phyloP scores from a whole-genome alignment of 1,139 yeast species.

The Taiozyma sp. region DNA sequence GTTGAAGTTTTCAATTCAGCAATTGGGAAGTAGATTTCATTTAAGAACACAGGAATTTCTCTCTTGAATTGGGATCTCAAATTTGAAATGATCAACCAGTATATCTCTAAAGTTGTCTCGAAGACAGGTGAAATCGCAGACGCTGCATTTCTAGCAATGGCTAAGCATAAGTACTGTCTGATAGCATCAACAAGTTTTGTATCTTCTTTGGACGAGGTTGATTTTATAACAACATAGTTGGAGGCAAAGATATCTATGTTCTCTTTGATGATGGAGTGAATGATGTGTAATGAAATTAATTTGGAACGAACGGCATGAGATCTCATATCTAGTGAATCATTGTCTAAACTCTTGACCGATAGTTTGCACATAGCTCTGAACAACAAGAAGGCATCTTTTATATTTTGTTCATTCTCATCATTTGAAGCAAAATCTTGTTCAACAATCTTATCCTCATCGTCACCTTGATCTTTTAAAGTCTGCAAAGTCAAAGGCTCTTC shows the following conservation, averaged over 20 bases:
- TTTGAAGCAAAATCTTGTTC: constrained; percentile 39
- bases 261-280: constrained; percentile 80
- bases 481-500: constrained; percentile 48
- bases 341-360: constrained; percentile 76
- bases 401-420: constrained; percentile 60
- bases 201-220: constrained; percentile 52
- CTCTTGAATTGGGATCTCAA: constrained; percentile 83
- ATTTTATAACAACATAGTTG: constrained; percentile 53
- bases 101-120: constrained; percentile 87
- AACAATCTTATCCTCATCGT: constrained; percentile 51
- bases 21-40: constrained; percentile 91
- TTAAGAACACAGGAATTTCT: constrained; percentile 91
- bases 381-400: constrained; percentile 88
- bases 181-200: constrained; percentile 74
- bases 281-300: constrained; percentile 78
- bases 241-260: constrained; percentile 82
- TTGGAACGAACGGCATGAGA: constrained; percentile 93
- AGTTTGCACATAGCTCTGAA: constrained; percentile 94
- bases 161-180: constrained; percentile 77
- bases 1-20: constrained; percentile 91
- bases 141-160: constrained; percentile 89
- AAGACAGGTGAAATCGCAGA: constrained; percentile 89
- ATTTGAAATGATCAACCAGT: constrained; percentile 83
- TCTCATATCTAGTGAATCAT: constrained; percentile 74
- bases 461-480: constrained; percentile 51